Base-by-base conservation (phyloP, 2,329 filamentous ascomycete species). In the Aureobasidium melanogenum region DNA sequence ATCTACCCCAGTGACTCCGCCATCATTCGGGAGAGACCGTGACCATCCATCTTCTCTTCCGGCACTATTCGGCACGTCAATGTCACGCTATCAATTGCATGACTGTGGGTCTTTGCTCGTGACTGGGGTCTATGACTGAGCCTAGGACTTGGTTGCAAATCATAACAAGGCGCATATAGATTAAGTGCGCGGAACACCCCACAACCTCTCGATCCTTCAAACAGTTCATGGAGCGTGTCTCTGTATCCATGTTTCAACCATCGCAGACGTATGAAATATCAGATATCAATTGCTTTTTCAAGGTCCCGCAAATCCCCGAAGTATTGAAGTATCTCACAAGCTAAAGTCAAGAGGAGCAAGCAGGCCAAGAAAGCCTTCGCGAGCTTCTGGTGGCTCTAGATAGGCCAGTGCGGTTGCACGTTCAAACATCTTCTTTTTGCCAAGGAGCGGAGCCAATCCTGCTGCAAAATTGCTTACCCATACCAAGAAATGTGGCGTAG, bases 311-410 rank as follows among this genome's bases (percentile, higher is more conserved):
- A 38, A 36, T 2, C 3, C 54, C 54, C 54, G 54, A 57, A 46
- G 54, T 57, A 46, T 57, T 22, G 28, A 47, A 57, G 54, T 57
- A 36, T 26, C 41, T 6, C 12, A 30, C 56, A 50, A 59, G 56
- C 43, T 24, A 59, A 59, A 59, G 44, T 30, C 44, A 59, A 59
- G n/a, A 48, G 26, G 41, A 28, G 32, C 56, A 59, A 59, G 56
- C 56, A 47, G 32, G 56, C 56, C 24, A 59, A 59, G 56, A 32
- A 57, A 48, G 32, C 43, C 56, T 59, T 59, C 44, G 56, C 56
- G 32, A 59, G 56, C 56, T 59, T 59, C 54, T 26, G 17, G 50
- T 24, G 17, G 34, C n/a, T 47, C 34, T 46, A 12, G 26, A 4
- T 46, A 12, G 26, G 4, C 26, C 41, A 46, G 15, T 14, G 54